A percentile compares a stretch with the other conserved stretches of the same genome.
Evolutionary conservation across 1,284 basidiomycete species (phyloP).

Genomic region (Pterulicium gracile): DNA sequence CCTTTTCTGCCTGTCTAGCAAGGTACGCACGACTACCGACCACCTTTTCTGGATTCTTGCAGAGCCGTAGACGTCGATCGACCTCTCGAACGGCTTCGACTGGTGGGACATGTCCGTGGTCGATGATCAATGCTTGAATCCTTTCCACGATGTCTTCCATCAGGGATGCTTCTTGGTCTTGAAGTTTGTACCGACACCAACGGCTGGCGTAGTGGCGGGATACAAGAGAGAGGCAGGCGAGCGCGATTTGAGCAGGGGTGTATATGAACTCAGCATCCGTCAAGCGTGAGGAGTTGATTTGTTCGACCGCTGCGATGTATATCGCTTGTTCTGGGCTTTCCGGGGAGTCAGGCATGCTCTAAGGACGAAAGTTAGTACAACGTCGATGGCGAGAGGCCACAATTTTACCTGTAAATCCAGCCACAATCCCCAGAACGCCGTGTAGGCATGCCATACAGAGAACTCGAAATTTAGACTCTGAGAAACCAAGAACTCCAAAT

Average conservation of each 20-base stretch:
- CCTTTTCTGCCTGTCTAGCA: conserved; percentile 53
- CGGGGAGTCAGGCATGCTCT: conserved; percentile 41
- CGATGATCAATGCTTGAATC: conserved; percentile 47
- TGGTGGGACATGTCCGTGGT: conserved; percentile 53
- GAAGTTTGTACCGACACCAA: conserved; percentile 52
- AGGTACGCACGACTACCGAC: conserved; percentile 74
- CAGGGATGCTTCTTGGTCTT: conserved; percentile 9
- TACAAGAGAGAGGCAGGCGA: conserved; percentile 70
- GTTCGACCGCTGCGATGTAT: conserved; percentile 49
- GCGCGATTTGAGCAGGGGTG: conserved; percentile 87
- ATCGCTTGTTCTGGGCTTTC: conserved; percentile 31
- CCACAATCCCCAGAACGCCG: conserved; percentile 83
- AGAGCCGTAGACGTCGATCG: conserved; percentile 73
- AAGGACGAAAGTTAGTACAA: too few species aligned
- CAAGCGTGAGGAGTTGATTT: conserved; percentile 66
- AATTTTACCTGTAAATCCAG: conserved; percentile 92
- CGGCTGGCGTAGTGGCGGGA: conserved; percentile 47
- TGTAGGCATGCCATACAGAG: conserved; percentile 83
- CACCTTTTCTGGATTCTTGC: conserved; percentile 91
- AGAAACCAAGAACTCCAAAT: conserved; percentile 90
- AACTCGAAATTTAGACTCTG: conserved; percentile 93
- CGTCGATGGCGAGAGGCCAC: conserved; percentile 16
- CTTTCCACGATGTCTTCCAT: conserved; percentile 33
- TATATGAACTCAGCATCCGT: conserved; percentile 92
- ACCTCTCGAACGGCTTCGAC: conserved; percentile 81